A percentile compares a stretch with the other conserved stretches of the same genome.
Conservation (phyloP, 176 grass and related monocot genomes). For the Rhipidocladum racemiflorum region DNA sequence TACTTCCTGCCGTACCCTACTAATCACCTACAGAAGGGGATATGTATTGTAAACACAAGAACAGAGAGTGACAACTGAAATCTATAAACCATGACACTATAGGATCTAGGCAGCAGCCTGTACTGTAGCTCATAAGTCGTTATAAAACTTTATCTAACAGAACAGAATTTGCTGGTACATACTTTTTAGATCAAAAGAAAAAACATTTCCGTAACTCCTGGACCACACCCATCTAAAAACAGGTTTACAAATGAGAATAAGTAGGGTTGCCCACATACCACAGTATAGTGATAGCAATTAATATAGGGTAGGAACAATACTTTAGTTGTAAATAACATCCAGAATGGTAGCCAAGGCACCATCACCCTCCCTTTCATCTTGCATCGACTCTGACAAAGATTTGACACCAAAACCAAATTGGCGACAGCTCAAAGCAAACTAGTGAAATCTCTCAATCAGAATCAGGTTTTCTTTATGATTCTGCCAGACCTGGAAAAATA, state of each 20-base stretch:
- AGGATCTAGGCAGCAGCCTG: neutral
- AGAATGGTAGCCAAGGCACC: constrained; percentile 69
- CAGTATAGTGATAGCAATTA: neutral
- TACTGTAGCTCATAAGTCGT: constrained; percentile 9
- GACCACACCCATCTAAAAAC: constrained; percentile 5
- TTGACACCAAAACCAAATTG: constrained; percentile 54
- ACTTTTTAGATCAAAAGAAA: neutral
- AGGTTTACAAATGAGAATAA: neutral
- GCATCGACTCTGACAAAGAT: constrained; percentile 66
- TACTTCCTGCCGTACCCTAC: constrained; percentile 50
- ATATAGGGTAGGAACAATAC: neutral
- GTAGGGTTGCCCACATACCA: neutral
- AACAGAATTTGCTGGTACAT: neutral
- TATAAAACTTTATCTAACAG: neutral
- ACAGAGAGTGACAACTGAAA: neutral
- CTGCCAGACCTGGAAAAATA: constrained; percentile 69
- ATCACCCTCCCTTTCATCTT: constrained; percentile 84
- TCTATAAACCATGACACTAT: neutral
- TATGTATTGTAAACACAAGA: neutral
- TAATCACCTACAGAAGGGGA: constrained; percentile 56
- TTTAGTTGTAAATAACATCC: constrained; percentile 31
- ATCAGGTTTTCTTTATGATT: constrained; percentile 94
- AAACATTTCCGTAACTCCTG: neutral
- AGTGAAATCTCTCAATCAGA: constrained; percentile 95
- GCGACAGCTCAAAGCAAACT: constrained; percentile 72